Evolutionary conservation across 176 grass and related monocot species (phyloP).

Genomic region (Zizania latifolia): DNA sequence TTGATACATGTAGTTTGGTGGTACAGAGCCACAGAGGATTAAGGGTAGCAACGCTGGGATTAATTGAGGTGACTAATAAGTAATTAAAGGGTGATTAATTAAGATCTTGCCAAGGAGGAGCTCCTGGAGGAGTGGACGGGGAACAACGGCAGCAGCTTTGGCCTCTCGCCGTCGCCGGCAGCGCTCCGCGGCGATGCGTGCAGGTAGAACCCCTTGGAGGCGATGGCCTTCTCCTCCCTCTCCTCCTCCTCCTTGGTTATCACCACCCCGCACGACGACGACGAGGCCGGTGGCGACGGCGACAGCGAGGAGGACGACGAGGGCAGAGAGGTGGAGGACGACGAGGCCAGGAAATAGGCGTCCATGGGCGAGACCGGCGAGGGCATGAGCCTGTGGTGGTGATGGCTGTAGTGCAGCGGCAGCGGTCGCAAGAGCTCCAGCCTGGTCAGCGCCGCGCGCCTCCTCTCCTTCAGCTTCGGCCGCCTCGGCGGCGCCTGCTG

Average conservation of each 20-base stretch:
- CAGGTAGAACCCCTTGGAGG: slow-evolving; percentile 74
- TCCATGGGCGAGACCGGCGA: slow-evolving; percentile 76
- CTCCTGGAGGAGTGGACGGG: slow-evolving; percentile 43
- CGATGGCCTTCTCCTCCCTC: slow-evolving; percentile 73
- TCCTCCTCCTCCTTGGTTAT: slow-evolving; percentile 55
- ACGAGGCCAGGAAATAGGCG: slow-evolving; percentile 15
- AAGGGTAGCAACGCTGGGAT: background rate
- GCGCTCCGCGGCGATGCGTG: slow-evolving; percentile 48
- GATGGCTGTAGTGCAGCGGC: slow-evolving; percentile 27
- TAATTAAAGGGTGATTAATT: background rate
- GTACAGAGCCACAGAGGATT: background rate
- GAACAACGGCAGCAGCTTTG: slow-evolving; percentile 67
- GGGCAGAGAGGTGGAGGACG: slow-evolving; percentile 3
- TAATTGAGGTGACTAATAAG: background rate
- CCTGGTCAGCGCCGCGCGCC: slow-evolving; percentile 44
- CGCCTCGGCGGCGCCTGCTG: slow-evolving; percentile 21
- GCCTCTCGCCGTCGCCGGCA: slow-evolving; percentile 20
- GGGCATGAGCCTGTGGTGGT: slow-evolving; percentile 8
- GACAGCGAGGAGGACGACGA: slow-evolving; percentile 8
- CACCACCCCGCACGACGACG: slow-evolving; percentile 39
- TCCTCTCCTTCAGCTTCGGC: slow-evolving; percentile 73
- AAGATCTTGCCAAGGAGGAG: slow-evolving; percentile 1
- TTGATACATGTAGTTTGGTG: background rate
- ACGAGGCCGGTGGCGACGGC: slow-evolving; percentile 36
- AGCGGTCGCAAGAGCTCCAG: slow-evolving; percentile 53